Percentiles rank a stretch among this genome's conserved stretches.
Evolutionary conservation across 108 stramenopile genomes (phyloP).

Genomic region (Asterionellopsis glacialis): DNA sequence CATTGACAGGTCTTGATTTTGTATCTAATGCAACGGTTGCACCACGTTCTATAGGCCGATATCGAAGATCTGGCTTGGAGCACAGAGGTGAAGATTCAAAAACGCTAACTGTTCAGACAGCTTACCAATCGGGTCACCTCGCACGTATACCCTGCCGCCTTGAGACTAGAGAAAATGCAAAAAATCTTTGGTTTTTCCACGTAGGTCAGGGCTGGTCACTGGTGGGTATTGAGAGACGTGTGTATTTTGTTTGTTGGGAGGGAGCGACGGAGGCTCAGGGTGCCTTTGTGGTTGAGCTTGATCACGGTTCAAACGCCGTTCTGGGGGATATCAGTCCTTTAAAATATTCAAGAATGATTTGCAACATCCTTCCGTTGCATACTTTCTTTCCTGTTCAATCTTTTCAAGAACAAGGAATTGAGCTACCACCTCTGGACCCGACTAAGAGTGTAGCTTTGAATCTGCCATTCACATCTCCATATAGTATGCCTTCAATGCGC

Average conservation of each 20-base stretch:
- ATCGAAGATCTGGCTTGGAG: too few relatives aligned
- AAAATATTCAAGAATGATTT: too few relatives aligned
- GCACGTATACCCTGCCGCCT: neutral
- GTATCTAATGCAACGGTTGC: slow-evolving; percentile 1
- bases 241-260: slow-evolving; percentile 77
- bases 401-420: too few relatives aligned
- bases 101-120: neutral
- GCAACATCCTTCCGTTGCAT: too few relatives aligned
- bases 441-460: slow-evolving; percentile 1
- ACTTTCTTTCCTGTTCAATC: too few relatives aligned
- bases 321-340: too few relatives aligned
- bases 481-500: neutral
- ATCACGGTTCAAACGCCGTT: too few relatives aligned
- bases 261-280: slow-evolving; percentile 53
- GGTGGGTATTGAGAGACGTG: slow-evolving; percentile 21
- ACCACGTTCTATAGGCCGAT: neutral
- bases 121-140: slow-evolving; percentile 27
- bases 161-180: neutral
- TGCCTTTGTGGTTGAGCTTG: slow-evolving; percentile 27
- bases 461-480: slow-evolving; percentile 6
- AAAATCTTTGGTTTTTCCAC: slow-evolving; percentile 2
- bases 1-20: slow-evolving; percentile 1
- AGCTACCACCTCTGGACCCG: too few relatives aligned
- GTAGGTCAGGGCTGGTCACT: slow-evolving; percentile 63
- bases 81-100: neutral